Evolutionary conservation across 169 alveolate genomes (phyloP), one percentile per base, ranked within the genome.

Genomic region (Plasmodium malariae): DNA sequence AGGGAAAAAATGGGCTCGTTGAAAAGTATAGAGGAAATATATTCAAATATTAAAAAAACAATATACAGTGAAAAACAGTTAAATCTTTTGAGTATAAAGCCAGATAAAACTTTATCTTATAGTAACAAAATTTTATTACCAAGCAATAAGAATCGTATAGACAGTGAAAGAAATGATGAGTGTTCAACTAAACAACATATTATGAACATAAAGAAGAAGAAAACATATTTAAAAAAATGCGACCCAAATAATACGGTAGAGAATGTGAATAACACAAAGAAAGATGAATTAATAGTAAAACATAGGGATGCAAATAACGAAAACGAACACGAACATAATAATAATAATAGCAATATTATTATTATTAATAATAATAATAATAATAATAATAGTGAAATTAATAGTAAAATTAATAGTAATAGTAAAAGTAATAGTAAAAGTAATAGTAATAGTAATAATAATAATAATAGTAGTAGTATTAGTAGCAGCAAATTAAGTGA

Each of bases 11-110:
- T 65, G 30, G 21, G 34, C 19, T 32, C 63, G n/a, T 24, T 37
- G 34, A 51, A 73, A 73, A 43, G 62, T 63, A 34, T 62, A 43
- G 69, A 62, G 30, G 45, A 26, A 12, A 43, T 63, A 0, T 49
- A 67, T 80, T 80, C 90, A 55, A 49, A 67, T 3, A 80, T 51
- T 28, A 80, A 67, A 48, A 51, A 67, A 59, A 67, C 26, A 7
- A 34, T 68, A 51, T 51, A 60, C n/a, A 49, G 67, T 32, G 67
- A 80, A 55, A 57, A 48, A 26, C 24, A 32, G 12, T 12, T 48
- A 40, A 67, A 60, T 48, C 9, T 17, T 48, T 19, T 48, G 21
- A 37, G 12, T 40, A 26, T 1, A 19, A 17, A 24, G 19, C 26
- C 37, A 28, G 74, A 54, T 26, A 37, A n/a, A 0, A 21, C 12